These are phyloP conservation scores for Sporothrix brasiliensis DNA, from an alignment of 2,329 filamentous ascomycete species.

Conservation along the genomic window DNA sequence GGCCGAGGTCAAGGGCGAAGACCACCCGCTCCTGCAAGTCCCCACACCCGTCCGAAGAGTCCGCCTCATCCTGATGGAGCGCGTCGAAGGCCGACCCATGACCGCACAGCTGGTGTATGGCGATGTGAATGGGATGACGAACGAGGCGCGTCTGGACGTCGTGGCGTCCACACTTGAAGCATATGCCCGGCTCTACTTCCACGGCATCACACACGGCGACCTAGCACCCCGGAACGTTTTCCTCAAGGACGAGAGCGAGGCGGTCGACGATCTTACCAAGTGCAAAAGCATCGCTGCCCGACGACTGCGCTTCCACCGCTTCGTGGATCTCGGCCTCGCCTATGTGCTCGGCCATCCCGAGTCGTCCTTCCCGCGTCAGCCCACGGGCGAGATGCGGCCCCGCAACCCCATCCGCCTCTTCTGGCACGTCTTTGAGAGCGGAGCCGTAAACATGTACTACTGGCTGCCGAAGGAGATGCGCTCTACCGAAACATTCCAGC, in stretches of 20 bases:
- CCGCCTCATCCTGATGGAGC: slow-evolving; percentile 33
- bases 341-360: slow-evolving; percentile 29
- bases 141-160: slow-evolving; percentile 28
- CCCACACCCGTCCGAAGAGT: slow-evolving; percentile 24
- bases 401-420: slow-evolving; percentile 34
- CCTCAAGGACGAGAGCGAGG: slow-evolving; percentile 5
- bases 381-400: slow-evolving; percentile 29
- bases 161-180: slow-evolving; percentile 34
- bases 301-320: slow-evolving; percentile 28
- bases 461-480: slow-evolving; percentile 34
- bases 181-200: slow-evolving; percentile 32
- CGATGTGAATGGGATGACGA: slow-evolving; percentile 26
- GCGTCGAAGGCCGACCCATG: slow-evolving; percentile 30
- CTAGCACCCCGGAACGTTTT: slow-evolving; percentile 36
- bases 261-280: neutral
- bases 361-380: slow-evolving; percentile 19
- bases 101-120: slow-evolving; percentile 32
- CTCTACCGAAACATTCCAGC: slow-evolving; percentile 31
- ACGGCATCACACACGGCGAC: slow-evolving; percentile 34
- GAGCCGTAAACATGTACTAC: slow-evolving; percentile 33
- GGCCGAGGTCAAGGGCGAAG: neutral
- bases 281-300: neutral
- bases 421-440: slow-evolving; percentile 35
- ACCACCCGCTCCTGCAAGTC: slow-evolving; percentile 10
- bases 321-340: slow-evolving; percentile 35